phyloP scores from a whole-genome alignment of 192 early-diverging fungal species.

The Coemansia sp. region DNA sequence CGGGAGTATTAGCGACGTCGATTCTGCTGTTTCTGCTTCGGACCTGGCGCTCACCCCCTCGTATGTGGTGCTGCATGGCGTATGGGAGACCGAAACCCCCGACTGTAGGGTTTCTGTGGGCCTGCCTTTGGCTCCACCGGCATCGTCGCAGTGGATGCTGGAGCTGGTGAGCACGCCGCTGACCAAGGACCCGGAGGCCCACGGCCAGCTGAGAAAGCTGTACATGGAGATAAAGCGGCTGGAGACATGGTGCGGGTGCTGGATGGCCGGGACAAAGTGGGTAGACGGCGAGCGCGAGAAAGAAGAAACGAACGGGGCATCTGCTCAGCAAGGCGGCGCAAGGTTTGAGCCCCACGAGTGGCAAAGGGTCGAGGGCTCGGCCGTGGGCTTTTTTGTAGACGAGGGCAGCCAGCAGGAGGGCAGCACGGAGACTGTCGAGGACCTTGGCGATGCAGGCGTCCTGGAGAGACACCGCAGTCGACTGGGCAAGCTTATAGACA shows the following conservation, averaged over 20 bases:
- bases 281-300: neutral
- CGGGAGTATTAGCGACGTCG: neutral
- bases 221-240: conserved; percentile 39
- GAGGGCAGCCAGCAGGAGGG: neutral
- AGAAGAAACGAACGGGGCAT: neutral
- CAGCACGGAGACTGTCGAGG: neutral
- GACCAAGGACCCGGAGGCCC: conserved; percentile 26
- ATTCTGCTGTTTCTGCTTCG: conserved; percentile 6
- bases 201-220: conserved; percentile 17
- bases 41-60: conserved; percentile 5
- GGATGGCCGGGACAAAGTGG: conserved; percentile 33
- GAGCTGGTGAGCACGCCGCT: conserved; percentile 45
- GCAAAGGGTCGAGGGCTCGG: neutral
- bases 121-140: conserved; percentile 26
- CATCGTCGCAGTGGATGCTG: conserved; percentile 46
- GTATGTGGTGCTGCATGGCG: conserved; percentile 31
- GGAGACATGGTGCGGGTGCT: conserved; percentile 39
- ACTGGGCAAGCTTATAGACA: conserved; percentile 24
- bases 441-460: neutral
- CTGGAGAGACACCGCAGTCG: neutral
- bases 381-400: too few species aligned
- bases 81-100: conserved; percentile 23
- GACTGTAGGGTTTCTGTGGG: conserved; percentile 5
- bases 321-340: neutral
- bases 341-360: neutral